Conservation (phyloP, 345 rosid species). For the Dipteronia sinensis region DNA sequence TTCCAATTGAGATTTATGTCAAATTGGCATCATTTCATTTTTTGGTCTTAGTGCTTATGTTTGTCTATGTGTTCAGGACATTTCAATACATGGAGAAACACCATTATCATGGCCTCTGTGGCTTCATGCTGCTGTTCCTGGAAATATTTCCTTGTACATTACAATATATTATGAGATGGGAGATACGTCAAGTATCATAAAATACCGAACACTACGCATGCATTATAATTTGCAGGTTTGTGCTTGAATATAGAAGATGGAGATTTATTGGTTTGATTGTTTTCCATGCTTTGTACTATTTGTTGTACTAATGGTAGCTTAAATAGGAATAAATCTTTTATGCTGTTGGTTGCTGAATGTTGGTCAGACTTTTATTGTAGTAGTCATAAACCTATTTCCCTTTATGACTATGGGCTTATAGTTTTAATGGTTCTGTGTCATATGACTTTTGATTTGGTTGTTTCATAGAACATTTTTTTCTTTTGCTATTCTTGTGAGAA, state of each 20-base stretch:
- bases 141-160: slow-evolving; percentile 59
- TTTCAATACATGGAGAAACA: slow-evolving; percentile 49
- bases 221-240: slow-evolving; percentile 76
- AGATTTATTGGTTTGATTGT: slow-evolving; percentile 11
- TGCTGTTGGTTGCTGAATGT: neutral
- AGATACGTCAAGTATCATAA: slow-evolving; percentile 70
- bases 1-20: slow-evolving; percentile 12
- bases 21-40: slow-evolving; percentile 20
- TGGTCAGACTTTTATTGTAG: neutral
- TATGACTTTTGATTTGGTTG: neutral
- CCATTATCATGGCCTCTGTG: slow-evolving; percentile 90
- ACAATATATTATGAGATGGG: slow-evolving; percentile 87
- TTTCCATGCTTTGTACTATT: neutral
- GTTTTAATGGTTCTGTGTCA: neutral
- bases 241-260: slow-evolving; percentile 18
- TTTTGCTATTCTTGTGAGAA: neutral
- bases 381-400: neutral
- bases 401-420: neutral
- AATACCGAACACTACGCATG: slow-evolving; percentile 86
- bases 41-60: slow-evolving; percentile 24
- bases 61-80: slow-evolving; percentile 55
- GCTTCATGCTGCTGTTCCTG: slow-evolving; percentile 94
- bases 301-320: slow-evolving; percentile 3
- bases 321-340: neutral
- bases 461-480: neutral